These are phyloP conservation scores for Ogataea haglerorum DNA, from an alignment of 805 yeast genomes.

Conservation along the genomic window DNA sequence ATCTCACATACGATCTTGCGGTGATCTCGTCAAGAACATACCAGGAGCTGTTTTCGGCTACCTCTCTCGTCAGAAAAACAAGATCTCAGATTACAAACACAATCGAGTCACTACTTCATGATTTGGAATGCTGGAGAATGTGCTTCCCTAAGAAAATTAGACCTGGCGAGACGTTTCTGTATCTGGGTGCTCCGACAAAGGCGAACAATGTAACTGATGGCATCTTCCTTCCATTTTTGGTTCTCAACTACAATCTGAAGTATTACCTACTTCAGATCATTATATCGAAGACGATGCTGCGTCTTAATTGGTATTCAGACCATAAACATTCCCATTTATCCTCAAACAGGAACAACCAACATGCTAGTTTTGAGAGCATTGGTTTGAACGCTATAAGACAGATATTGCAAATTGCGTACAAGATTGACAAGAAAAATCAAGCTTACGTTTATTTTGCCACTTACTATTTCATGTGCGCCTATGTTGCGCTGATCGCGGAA, in stretches of 20 bases:
- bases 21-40: conserved; percentile 27
- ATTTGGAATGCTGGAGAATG: conserved; percentile 29
- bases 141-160: conserved; percentile 26
- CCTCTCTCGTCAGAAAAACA: conserved; percentile 22
- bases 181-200: neutral
- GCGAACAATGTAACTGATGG: neutral
- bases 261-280: conserved; percentile 29
- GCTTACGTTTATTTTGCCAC: conserved; percentile 22
- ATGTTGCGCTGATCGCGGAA: conserved; percentile 28
- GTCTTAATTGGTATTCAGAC: conserved; percentile 12
- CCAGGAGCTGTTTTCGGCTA: conserved; percentile 29
- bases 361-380: conserved; percentile 9
- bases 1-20: conserved; percentile 23
- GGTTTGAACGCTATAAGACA: conserved; percentile 28
- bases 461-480: conserved; percentile 33
- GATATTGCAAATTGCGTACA: conserved; percentile 20
- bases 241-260: conserved; percentile 20
- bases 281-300: conserved; percentile 24
- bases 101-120: conserved; percentile 18
- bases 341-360: neutral
- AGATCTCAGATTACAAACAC: conserved; percentile 14
- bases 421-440: conserved; percentile 12
- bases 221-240: conserved; percentile 10
- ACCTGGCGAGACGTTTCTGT: conserved; percentile 15
- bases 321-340: conserved; percentile 2